These are phyloP conservation scores for Phialocephala sp. DNA, from an alignment of 2,329 filamentous ascomycete species.

Conservation along the genomic window DNA sequence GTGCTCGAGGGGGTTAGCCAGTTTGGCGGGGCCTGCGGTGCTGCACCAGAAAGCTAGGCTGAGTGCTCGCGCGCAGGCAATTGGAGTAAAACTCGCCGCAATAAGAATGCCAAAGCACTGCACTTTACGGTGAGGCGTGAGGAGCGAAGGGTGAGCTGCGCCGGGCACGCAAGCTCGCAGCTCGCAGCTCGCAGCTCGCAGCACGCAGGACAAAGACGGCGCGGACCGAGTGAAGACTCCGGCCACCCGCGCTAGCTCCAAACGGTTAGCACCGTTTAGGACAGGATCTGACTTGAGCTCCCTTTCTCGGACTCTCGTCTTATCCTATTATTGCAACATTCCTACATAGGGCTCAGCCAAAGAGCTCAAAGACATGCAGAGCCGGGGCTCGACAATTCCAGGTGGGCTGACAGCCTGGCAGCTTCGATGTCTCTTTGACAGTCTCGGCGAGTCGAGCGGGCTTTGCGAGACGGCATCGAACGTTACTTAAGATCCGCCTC, in stretches of 20 bases:
- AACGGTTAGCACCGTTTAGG: neutral
- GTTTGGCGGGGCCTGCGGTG: neutral
- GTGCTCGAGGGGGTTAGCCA: neutral
- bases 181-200: neutral
- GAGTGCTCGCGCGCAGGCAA: neutral
- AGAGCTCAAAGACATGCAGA: slow-evolving; percentile 1
- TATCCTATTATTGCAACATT: neutral
- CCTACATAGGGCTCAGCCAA: neutral
- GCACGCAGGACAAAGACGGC: no score
- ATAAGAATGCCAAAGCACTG: neutral
- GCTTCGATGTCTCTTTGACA: neutral
- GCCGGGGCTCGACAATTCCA: neutral
- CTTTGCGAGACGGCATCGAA: neutral
- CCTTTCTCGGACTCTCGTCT: neutral
- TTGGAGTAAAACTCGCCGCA: no score
- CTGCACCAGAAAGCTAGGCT: neutral
- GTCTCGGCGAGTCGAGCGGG: neutral
- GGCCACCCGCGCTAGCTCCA: neutral
- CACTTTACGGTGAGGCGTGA: neutral
- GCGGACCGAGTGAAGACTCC: neutral
- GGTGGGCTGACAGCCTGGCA: slow-evolving; percentile 2
- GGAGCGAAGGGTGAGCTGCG: neutral
- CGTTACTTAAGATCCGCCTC: neutral
- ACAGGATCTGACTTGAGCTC: neutral
- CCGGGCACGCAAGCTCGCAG: neutral